Evolutionary conservation across 2,329 filamentous ascomycete species (phyloP).

Genomic region (Annulohypoxylon truncatum): DNA sequence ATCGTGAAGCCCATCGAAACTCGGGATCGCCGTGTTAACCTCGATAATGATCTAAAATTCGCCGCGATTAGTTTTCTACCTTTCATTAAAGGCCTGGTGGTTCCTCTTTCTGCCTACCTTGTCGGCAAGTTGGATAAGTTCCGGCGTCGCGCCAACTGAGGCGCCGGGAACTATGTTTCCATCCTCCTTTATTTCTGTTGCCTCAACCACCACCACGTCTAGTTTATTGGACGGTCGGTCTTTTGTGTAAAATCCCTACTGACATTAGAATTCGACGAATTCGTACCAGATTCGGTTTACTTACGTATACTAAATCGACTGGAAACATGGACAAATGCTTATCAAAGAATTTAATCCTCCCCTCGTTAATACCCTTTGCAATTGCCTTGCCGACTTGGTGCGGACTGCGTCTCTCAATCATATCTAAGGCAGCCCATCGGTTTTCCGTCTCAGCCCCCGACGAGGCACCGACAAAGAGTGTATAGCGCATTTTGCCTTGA

Average conservation of each 20-base stretch:
- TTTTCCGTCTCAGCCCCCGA: constrained; percentile 92
- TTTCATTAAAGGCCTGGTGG: not conserved
- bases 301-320: constrained; percentile 82
- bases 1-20: constrained; percentile 89
- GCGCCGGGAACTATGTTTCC: constrained; percentile 90
- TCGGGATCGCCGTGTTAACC: constrained; percentile 87
- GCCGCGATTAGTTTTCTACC: constrained; percentile 1
- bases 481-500: constrained; percentile 86
- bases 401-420: constrained; percentile 87
- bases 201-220: constrained; percentile 87
- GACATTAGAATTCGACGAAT: constrained; percentile 19
- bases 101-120: constrained; percentile 64
- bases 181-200: constrained; percentile 86
- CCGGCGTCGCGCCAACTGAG: constrained; percentile 85
- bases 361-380: constrained; percentile 89
- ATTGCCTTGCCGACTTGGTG: constrained; percentile 94
- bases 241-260: constrained; percentile 82
- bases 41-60: constrained; percentile 80
- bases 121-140: constrained; percentile 89
- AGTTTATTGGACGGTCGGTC: constrained; percentile 78
- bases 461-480: constrained; percentile 89
- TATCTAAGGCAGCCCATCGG: constrained; percentile 87
- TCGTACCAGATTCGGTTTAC: constrained; percentile 33
- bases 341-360: constrained; percentile 91
- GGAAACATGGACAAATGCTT: constrained; percentile 96